Base-by-base conservation (phyloP, 306 rosid genomes). In the Trifolium dubium region DNA sequence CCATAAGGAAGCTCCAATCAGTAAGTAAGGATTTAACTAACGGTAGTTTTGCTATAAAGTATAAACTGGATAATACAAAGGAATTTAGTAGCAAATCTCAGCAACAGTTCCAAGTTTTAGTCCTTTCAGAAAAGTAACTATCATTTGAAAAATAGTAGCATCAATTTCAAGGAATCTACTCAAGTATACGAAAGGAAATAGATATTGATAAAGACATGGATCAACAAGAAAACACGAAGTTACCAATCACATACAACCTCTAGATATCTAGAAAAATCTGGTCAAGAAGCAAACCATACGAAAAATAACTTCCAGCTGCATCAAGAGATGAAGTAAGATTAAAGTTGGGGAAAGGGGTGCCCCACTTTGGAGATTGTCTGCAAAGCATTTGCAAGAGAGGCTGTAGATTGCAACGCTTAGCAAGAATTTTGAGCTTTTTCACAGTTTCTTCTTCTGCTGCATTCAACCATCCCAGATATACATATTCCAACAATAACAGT, bases 331-430 rank as follows among this genome's bases (percentile, higher is more conserved):
- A 61, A 69, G 83, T 77, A 68, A 93, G 89, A 77, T 84, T 85
- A 15, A 34, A 75, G 78, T 64, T 23, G 55, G 97, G 97, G 53
- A 83, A 88, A 61, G 86, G 78, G 47, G 78, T 62, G 72, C 91
- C 91, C 97, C 97, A 89, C 74, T 84, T 86, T 49, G 98, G 98
- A 70, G 67, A 47, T 79, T 82, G 85, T 70, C 86, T 81, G 59
- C 65, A 53, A 76, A 91, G 96, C 85, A 89, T 69, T 68, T 72
- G 93, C 60, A 88, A 61, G 66, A 93, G 82, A 78, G 86, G 90
- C 83, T 70, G 86, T 32, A 89, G 75, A 31, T 81, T 82, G 85
- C 98, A 91, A 49, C 67, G 83, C 74, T 87, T 93, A 53, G 98
- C 92, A 59, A 93, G 91, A 78, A 76, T 64, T 81, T 80, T 91